Evolutionary conservation across 73 alveolate genomes (phyloP).

Genomic region (Tetrahymena borealis): DNA sequence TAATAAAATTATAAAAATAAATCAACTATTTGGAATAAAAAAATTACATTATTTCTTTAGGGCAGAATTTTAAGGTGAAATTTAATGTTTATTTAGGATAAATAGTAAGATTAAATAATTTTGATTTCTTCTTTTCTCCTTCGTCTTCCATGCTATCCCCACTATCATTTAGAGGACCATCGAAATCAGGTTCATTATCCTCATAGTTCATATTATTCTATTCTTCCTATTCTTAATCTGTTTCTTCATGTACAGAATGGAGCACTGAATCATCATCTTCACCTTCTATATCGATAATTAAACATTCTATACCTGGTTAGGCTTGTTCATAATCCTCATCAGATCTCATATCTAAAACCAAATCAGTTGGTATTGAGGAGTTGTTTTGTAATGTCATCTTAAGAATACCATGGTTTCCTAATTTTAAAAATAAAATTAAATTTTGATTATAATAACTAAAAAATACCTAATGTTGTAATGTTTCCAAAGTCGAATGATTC

Average conservation of each 20-base stretch:
- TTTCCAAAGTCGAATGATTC: conserved; percentile 94
- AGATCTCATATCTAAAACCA: conserved; percentile 40
- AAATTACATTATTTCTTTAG: conserved; percentile 18
- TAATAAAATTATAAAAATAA: background rate
- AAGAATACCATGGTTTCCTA: conserved; percentile 63
- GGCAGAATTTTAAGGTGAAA: conserved; percentile 23
- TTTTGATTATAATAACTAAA: background rate
- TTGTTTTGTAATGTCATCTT: conserved; percentile 77
- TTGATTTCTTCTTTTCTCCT: conserved; percentile 23
- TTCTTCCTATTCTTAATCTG: background rate
- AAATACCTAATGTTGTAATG: conserved; percentile 64
- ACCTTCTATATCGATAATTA: background rate
- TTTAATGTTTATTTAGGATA: background rate
- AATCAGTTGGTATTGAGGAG: conserved; percentile 74
- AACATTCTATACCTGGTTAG: background rate
- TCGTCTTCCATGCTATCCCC: conserved; percentile 28
- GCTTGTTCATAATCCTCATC: background rate
- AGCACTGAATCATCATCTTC: conserved; percentile 43
- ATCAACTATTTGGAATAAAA: background rate
- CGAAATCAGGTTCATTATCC: conserved; percentile 32
- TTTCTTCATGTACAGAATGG: conserved; percentile 37
- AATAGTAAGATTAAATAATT: conserved; percentile 11
- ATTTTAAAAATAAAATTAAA: background rate
- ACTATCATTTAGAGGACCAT: conserved; percentile 25
- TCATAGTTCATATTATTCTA: conserved; percentile 8